A percentile compares a stretch with the other conserved stretches of the same genome.
These are phyloP conservation scores for Crithidia sp. DNA, from an alignment of 208 protist genomes.

Conservation along the genomic window DNA sequence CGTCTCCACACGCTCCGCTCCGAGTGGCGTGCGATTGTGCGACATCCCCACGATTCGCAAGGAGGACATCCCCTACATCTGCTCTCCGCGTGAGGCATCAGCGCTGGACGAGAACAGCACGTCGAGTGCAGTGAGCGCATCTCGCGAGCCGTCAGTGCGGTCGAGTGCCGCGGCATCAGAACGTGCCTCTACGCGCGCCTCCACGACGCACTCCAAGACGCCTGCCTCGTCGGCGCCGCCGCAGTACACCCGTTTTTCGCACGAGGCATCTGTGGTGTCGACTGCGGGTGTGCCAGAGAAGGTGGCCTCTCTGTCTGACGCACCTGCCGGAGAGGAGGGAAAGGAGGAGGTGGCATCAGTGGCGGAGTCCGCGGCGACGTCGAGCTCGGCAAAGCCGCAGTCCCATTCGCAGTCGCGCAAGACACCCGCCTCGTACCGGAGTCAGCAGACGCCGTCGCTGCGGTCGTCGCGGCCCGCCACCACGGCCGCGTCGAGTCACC, in stretches of 20 bases:
- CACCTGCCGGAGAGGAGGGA: not conserved
- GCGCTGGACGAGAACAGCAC: not conserved
- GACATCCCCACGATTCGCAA: slow-evolving; percentile 1
- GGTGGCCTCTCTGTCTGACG: too few relatives aligned
- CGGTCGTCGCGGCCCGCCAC: slow-evolving; percentile 4
- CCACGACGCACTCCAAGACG: not conserved
- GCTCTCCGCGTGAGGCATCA: not conserved
- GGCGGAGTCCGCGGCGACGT: not conserved
- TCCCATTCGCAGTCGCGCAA: not conserved
- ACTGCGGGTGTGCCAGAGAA: too few relatives aligned
- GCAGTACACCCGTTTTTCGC: not conserved
- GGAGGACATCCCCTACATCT: slow-evolving; percentile 2
- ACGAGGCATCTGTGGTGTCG: not conserved
- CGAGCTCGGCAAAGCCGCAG: not conserved
- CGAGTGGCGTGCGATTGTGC: too few relatives aligned
- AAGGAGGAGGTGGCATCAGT: not conserved
- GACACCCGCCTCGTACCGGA: not conserved
- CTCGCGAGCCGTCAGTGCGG: not conserved
- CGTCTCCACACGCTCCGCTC: not conserved
- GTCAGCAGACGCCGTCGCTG: not conserved
- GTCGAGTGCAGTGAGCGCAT: not conserved
- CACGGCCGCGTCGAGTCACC: not conserved
- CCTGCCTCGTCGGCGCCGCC: not conserved
- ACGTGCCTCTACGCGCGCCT: not conserved
- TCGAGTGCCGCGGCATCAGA: not conserved